phyloP scores from a whole-genome alignment of 805 yeast species.

The Yarrowia sp. region DNA sequence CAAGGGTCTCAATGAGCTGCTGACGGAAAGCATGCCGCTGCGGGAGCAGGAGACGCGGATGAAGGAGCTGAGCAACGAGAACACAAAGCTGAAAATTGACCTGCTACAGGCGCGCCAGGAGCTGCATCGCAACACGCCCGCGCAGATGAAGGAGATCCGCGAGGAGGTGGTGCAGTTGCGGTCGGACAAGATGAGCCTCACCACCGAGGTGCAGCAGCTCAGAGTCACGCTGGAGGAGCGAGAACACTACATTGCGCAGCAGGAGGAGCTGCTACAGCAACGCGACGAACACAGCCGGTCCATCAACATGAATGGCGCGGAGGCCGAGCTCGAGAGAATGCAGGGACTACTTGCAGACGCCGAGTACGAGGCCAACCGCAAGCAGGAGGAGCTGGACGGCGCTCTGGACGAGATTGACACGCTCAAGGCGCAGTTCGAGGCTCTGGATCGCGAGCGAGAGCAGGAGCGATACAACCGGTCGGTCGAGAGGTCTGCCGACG shows the following conservation, averaged over 20 bases:
- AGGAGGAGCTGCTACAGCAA: not conserved
- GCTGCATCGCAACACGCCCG: conserved; percentile 12
- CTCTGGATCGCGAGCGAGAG: not conserved
- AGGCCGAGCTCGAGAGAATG: conserved; percentile 10
- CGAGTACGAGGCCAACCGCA: conserved; percentile 8
- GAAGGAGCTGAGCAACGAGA: conserved; percentile 25
- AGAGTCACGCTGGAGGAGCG: not conserved
- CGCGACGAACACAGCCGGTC: conserved; percentile 10
- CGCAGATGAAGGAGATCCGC: conserved; percentile 9
- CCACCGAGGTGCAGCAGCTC: conserved; percentile 7
- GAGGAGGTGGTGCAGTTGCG: conserved; percentile 14
- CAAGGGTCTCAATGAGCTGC: conserved; percentile 13
- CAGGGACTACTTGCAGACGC: not conserved
- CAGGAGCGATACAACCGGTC: not conserved
- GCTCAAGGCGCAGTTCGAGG: conserved; percentile 2
- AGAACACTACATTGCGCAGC: not conserved
- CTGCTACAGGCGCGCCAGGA: conserved; percentile 7
- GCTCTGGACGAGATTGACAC: conserved; percentile 25
- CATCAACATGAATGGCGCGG: not conserved
- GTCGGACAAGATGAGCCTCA: conserved; percentile 3
- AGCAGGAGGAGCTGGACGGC: conserved; percentile 13
- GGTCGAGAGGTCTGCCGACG: not conserved
- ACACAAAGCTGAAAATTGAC: conserved; percentile 23
- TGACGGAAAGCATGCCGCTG: conserved; percentile 13
- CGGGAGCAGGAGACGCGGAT: conserved; percentile 10